Conservation (phyloP, 345 rosid species). For the Gynandropsis gynandra region DNA sequence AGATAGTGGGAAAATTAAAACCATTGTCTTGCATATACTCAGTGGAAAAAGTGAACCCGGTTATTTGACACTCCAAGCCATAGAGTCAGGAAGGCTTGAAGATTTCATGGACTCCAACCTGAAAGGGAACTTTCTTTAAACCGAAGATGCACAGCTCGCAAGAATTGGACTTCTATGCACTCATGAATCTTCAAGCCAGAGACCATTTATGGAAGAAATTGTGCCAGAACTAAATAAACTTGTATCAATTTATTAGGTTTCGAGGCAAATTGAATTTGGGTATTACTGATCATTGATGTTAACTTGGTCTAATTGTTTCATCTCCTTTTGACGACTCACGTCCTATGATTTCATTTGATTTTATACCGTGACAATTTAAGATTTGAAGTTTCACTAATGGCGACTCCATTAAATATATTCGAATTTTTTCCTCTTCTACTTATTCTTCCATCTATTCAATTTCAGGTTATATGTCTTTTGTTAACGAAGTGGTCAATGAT, state of each 20-base stretch:
- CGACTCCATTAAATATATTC: too few species aligned
- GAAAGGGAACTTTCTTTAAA: conserved; percentile 41
- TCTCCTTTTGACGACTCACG: too few species aligned
- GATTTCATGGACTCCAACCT: conserved; percentile 68
- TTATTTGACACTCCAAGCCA: conserved; percentile 37
- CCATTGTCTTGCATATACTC: too few species aligned
- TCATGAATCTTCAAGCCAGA: conserved; percentile 56
- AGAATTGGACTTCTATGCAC: conserved; percentile 65
- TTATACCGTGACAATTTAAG: too few species aligned
- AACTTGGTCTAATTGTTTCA: conserved; percentile 18
- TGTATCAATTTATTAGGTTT: conserved; percentile 24
- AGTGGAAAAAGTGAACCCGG: conserved; percentile 59
- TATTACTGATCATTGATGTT: conserved; percentile 20
- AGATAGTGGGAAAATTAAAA: too few species aligned
- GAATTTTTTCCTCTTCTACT: too few species aligned
- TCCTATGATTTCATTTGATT: too few species aligned
- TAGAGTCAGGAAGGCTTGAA: conserved; percentile 46
- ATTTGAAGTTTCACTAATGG: too few species aligned
- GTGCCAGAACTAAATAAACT: conserved; percentile 48
- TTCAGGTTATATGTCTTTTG: too few species aligned
- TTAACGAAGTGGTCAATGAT: too few species aligned
- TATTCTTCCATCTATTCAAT: too few species aligned
- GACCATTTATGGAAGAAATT: conserved; percentile 68
- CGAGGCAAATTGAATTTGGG: too few species aligned
- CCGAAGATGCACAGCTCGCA: conserved; percentile 54